Conservation (phyloP, 2,329 filamentous ascomycete genomes). For the Phyllachora maydis region DNA sequence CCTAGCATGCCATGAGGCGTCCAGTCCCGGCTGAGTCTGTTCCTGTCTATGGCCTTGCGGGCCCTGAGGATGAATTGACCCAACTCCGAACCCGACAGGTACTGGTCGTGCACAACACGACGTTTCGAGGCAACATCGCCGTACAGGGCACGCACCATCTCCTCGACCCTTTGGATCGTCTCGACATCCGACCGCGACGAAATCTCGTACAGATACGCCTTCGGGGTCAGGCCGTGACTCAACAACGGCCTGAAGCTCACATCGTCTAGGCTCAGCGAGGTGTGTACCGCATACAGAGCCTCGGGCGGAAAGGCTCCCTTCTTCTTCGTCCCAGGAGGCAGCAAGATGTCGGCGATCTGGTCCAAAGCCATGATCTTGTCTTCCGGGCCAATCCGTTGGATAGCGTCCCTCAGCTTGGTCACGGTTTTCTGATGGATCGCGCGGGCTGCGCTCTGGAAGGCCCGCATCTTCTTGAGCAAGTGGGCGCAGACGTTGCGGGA, state of each 20-base stretch:
- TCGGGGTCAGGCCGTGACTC: slow-evolving; percentile 24
- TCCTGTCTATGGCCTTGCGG: slow-evolving; percentile 25
- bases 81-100: slow-evolving; percentile 9
- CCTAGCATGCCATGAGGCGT: slow-evolving; percentile 27
- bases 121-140: slow-evolving; percentile 9
- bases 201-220: slow-evolving; percentile 40
- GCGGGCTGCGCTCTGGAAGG: slow-evolving; percentile 21
- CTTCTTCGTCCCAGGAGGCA: slow-evolving; percentile 12
- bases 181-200: slow-evolving; percentile 30
- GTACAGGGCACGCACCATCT: slow-evolving; percentile 30
- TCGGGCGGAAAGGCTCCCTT: slow-evolving; percentile 18
- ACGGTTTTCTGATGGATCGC: slow-evolving; percentile 25
- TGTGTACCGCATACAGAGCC: slow-evolving; percentile 50
- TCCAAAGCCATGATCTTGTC: slow-evolving; percentile 26
- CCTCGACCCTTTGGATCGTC: slow-evolving; percentile 25
- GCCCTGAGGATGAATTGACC: slow-evolving; percentile 27
- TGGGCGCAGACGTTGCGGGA: slow-evolving; percentile 17
- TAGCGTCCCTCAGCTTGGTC: slow-evolving; percentile 23
- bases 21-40: slow-evolving; percentile 24
- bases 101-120: slow-evolving; percentile 7
- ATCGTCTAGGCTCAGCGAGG: slow-evolving; percentile 36
- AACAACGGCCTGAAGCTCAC: slow-evolving; percentile 35
- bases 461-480: slow-evolving; percentile 24
- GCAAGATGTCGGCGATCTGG: slow-evolving; percentile 21
- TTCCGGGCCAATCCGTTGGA: slow-evolving; percentile 16